Evolutionary conservation across 2,329 filamentous ascomycete species (phyloP), one percentile per base, ranked within the genome.

Genomic region (Dactylellina haptotyla): DNA sequence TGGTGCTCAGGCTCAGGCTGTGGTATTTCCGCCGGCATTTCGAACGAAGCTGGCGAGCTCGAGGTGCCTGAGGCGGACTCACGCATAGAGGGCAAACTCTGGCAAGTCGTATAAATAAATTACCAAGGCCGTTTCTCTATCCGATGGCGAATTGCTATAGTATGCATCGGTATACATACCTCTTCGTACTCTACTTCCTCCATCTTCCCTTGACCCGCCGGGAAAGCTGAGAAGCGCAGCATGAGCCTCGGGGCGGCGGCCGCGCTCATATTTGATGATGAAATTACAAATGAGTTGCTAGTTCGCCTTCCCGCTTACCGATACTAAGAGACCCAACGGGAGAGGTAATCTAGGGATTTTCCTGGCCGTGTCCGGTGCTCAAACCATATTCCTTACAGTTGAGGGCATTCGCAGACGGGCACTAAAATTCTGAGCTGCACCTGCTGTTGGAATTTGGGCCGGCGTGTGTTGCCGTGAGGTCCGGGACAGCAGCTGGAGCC

Each of bases 381-480:
- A n/a, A n/a, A n/a, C n/a, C n/a, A n/a, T n/a, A n/a, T n/a, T n/a
- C n/a, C n/a, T n/a, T n/a, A n/a, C n/a, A n/a, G n/a, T n/a, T n/a
- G 37, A n/a, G 37, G 8, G 6, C 12, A 6, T 9, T 41, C 23
- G 10, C 41, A 46, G 18, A 4, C n/a, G 32, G 6, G 14, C 6
- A 34, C 6, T 53, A 53, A 53, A 53, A 37, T 50, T 50, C 28
- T 50, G 57, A 9, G 16, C 4, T 30, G 12, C 25, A n/a, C 23
- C 32, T 39, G 18, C 34, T 61, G 65, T 70, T 70, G 65, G 18
- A 70, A 63, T 70, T 63, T 63, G 46, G n/a, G 12, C 8, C 10
- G 5, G n/a, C 48, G 64, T 32, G 64, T 69, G 61, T 54, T 18
- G 25, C 41, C 43, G 56, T 18, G 37, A 48, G 57, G 37, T 12